Evolutionary conservation across 2,329 filamentous ascomycete species (phyloP), one percentile per base, ranked within the genome.

Genomic region (Diplodia scrobiculata): DNA sequence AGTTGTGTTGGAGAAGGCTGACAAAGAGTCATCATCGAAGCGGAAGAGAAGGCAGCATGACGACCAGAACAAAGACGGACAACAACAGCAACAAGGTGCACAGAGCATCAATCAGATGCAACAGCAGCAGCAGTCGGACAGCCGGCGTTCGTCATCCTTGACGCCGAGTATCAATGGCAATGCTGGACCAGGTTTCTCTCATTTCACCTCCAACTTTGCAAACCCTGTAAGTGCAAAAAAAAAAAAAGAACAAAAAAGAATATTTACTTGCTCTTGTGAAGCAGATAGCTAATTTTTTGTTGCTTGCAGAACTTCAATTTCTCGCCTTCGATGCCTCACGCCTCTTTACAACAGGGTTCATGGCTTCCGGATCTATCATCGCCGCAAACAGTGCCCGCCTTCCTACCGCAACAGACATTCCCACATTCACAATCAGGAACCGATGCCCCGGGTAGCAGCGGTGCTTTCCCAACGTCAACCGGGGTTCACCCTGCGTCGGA

Each of bases 1-100:
- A 73, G 87, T 92, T 2, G 92, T 97, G 9, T 88, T 98, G 53
- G 94, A 98, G 67, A 96, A 93, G 76, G 87, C 91, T 0, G 94
- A 98, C 74, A 92, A 90, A 73, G 94, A 98, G 62, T 86, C 90
- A 41, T 85, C 89, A 29, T 88, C 87, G 5, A 87, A 91, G 67
- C 87, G 91, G 66, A 98, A 98, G 82, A 87, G 94, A 68, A 97
- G 96, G 83, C 87, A 85, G 68, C 82, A 86, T 52, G 87, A 89
- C 21, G 76, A 78, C 54, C 73, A 77, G n/a, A 75, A 73, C 70
- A 79, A 72, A 70, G 50, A 60, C 62, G 64, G 59, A 67, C 48
- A 67, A 69, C 47, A 69, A 68, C 47, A 69, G 69, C 53, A 73
- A 32, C 29, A 25, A 71, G 32, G 63, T 52, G 45, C 41, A 25